Evolutionary conservation across 2,329 filamentous ascomycete genomes (phyloP).

Genomic region (Claviceps humidiphila): DNA sequence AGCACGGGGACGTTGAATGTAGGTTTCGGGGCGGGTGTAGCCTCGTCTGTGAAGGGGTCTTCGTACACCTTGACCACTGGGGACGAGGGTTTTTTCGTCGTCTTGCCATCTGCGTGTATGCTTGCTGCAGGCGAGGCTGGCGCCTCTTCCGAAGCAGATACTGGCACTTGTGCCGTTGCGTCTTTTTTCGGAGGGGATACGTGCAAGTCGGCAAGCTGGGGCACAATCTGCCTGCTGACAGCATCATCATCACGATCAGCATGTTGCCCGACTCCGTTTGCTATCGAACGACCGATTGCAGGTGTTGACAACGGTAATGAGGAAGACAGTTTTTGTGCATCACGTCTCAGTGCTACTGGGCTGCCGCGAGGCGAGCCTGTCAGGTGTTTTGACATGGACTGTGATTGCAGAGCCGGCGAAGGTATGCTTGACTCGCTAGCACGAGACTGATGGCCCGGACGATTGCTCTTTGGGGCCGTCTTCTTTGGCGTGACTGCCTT

Average conservation of each 20-base stretch:
- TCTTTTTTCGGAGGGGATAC: constrained; percentile 17
- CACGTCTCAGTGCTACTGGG: constrained; percentile 25
- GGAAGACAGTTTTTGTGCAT: constrained; percentile 12
- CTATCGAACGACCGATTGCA: constrained; percentile 29
- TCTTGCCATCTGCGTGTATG: neutral
- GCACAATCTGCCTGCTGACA: constrained; percentile 37
- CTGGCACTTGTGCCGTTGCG: constrained; percentile 3
- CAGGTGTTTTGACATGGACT: constrained; percentile 17
- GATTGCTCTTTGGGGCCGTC: constrained; percentile 27
- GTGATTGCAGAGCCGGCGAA: constrained; percentile 26
- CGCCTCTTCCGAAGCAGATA: constrained; percentile 4
- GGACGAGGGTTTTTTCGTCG: constrained; percentile 2
- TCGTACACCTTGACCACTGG: constrained; percentile 42
- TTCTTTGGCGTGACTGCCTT: constrained; percentile 39
- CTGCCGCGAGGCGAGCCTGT: constrained; percentile 30
- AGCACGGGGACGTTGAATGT: constrained; percentile 36
- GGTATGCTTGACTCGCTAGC: constrained; percentile 37
- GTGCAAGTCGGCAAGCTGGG: constrained; percentile 27
- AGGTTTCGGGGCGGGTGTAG: constrained; percentile 28
- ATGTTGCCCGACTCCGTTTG: constrained; percentile 31
- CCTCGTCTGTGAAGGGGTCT: constrained; percentile 42
- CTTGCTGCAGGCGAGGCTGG: constrained; percentile 6
- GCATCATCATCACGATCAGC: constrained; percentile 16
- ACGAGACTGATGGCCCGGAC: constrained; percentile 34
- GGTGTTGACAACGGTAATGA: constrained; percentile 4